phyloP scores from a whole-genome alignment of 768 basidiomycete genomes.

The Agaricus sinodeliciosus region DNA sequence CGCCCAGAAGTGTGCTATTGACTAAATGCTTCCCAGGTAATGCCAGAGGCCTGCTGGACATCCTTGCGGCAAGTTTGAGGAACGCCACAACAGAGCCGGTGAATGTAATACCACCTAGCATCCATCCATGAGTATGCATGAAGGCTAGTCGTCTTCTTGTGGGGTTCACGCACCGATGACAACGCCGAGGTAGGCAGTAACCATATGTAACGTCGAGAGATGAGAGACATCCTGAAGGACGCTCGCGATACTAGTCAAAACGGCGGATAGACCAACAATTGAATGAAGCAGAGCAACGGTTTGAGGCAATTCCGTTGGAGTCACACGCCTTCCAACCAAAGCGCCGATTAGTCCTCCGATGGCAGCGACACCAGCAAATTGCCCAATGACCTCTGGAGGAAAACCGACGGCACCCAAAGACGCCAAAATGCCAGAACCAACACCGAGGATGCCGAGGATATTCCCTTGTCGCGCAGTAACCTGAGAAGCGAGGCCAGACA shows the following conservation, averaged over 20 bases:
- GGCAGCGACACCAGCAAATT: constrained; percentile 72
- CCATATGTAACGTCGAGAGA: constrained; percentile 64
- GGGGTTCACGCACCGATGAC: constrained; percentile 60
- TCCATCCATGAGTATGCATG: constrained; percentile 7
- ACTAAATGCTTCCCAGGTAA: constrained; percentile 76
- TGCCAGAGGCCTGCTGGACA: constrained; percentile 66
- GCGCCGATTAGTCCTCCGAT: constrained; percentile 69
- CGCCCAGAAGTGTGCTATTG: constrained; percentile 64
- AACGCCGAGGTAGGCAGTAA: constrained; percentile 82
- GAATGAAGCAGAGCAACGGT: constrained; percentile 75
- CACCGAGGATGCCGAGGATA: constrained; percentile 80
- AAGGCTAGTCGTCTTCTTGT: background rate
- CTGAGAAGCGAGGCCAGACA: constrained; percentile 77
- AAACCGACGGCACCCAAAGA: constrained; percentile 84
- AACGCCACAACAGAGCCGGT: constrained; percentile 89
- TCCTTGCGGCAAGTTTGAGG: constrained; percentile 78
- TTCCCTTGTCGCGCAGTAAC: constrained; percentile 85
- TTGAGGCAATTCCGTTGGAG: constrained; percentile 84
- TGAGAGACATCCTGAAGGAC: constrained; percentile 69
- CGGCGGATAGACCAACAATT: constrained; percentile 86
- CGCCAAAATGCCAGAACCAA: constrained; percentile 72
- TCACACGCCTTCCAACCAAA: constrained; percentile 75
- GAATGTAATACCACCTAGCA: constrained; percentile 72
- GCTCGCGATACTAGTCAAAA: constrained; percentile 79
- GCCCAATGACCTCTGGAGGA: constrained; percentile 61